A percentile compares a stretch with the other conserved stretches of the same genome.
Conservation (phyloP, 495 filamentous ascomycete species). For the Daldinia vernicosa region DNA sequence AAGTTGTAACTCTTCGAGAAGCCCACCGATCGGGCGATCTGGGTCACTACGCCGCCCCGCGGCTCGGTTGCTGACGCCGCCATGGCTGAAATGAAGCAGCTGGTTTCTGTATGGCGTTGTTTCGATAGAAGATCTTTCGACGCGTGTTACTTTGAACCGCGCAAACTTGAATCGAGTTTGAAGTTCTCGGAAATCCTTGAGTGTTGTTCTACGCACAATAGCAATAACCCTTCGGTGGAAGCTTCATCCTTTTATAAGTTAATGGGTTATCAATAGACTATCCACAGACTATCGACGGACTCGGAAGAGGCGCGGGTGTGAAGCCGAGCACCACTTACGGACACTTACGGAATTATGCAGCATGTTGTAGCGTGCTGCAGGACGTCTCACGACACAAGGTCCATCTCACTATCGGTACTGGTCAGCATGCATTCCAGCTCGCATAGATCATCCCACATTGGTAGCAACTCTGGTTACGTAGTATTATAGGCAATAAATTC, state of each 20-base stretch:
- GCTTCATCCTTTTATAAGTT: not conserved
- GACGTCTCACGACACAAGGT: not conserved
- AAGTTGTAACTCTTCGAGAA: constrained; percentile 54
- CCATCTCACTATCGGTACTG: not conserved
- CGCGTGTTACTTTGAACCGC: constrained; percentile 1
- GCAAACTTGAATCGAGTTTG: not conserved
- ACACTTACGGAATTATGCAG: not conserved
- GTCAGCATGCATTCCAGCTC: not conserved
- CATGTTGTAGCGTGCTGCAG: not conserved
- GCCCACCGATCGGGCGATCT: constrained; percentile 49
- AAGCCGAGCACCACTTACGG: not conserved
- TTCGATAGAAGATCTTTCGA: not conserved
- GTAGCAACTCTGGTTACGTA: not conserved
- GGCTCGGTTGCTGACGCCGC: constrained; percentile 4
- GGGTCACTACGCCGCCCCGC: constrained; percentile 16
- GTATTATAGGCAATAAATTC: not conserved
- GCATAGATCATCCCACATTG: not conserved
- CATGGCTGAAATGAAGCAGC: constrained; percentile 22
- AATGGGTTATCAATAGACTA: not conserved
- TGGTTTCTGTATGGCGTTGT: not conserved
- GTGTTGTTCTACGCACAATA: not conserved
- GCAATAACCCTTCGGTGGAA: not conserved
- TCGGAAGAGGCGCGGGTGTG: not conserved
- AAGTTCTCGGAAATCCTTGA: constrained; percentile 3
- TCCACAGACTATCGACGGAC: not conserved